Conservation (phyloP, 1,139 yeast genomes). For the Yamadazyma mexicana region DNA sequence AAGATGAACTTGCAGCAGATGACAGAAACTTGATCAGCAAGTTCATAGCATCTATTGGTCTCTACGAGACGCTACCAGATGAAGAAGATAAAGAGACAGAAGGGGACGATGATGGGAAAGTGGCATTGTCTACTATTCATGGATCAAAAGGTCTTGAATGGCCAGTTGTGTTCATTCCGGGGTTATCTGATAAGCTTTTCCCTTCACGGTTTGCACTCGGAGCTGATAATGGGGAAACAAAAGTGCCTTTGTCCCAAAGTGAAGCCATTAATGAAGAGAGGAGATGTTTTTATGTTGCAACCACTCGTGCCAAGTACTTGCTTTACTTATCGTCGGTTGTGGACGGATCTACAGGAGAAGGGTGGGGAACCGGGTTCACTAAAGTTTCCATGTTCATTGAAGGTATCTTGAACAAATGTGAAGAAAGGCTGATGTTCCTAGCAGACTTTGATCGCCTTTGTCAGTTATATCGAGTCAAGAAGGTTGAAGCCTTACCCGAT, state of each 20-base stretch:
- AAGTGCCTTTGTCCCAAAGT: neutral
- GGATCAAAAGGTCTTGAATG: conserved; percentile 94
- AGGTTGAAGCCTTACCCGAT: neutral
- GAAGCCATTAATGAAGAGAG: conserved; percentile 67
- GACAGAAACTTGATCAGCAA: conserved; percentile 39
- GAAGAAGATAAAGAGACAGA: conserved; percentile 16
- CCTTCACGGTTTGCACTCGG: conserved; percentile 49
- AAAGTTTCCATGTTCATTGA: conserved; percentile 33
- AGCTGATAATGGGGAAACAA: conserved; percentile 25
- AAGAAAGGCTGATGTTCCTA: conserved; percentile 20
- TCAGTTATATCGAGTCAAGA: neutral
- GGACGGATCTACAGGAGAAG: conserved; percentile 16
- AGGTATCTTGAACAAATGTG: conserved; percentile 9
- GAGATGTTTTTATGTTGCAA: conserved; percentile 82
- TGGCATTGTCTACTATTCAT: conserved; percentile 73
- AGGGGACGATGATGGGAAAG: conserved; percentile 21
- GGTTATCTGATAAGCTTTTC: conserved; percentile 58
- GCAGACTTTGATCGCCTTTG: conserved; percentile 2
- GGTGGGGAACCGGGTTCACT: conserved; percentile 23
- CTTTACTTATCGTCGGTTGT: conserved; percentile 37
- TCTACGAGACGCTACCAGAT: conserved; percentile 39
- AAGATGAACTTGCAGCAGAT: conserved; percentile 20
- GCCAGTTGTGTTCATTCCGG: conserved; percentile 87
- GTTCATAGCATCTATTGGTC: conserved; percentile 61
- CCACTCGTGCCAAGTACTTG: conserved; percentile 71